Base-by-base conservation (phyloP, 768 basidiomycete genomes). In the Russula ochroleuca region DNA sequence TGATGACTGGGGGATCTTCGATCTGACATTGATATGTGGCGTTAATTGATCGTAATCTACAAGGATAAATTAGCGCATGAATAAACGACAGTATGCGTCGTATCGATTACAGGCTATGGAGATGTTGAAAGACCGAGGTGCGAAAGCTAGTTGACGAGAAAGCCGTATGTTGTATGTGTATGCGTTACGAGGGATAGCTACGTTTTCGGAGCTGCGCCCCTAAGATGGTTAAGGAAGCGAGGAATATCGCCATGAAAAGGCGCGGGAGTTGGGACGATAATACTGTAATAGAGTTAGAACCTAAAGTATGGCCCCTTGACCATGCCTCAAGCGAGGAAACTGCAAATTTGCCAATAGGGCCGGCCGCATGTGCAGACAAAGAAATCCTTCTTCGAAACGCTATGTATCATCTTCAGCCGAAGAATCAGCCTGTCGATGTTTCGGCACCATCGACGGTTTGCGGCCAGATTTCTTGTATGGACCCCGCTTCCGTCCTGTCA, bases 1-100 rank as follows among this genome's bases (percentile, higher is more conserved):
- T 92, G 10, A 80, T 86, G 80, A 81, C 70, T 10, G 70, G 75
- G 2, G 62, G 59, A 8, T 51, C 68, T 4, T 58, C 69, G 14
- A 52, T 58, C 11, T 66, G 47, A 63, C 23, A 57, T 59, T 47
- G 17, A 56, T 21, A 35, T 15, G 38, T 15, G 28, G 15, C 9
- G 6, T 43, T 28, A 2, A 8, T 43, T n/a, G 40, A 37, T 52
- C 7, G 31, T 53, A 61, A 54, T 23, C 23, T 60, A 50, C 23
- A n/a, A 3, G 25, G 28, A 25, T 23, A 33, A 37, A 33, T 37
- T 14, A 48, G n/a, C 9, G 37, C 21, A 48, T 40, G 53, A 37
- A 45, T 38, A 7, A 33, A 38, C 37, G 14, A 40, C 31, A 15
- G 31, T 58, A 45, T 21, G 51, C 17, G 38, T 37, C 48, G 9